These are phyloP conservation scores for Saccharomyces hybrid DNA, from an alignment of 1,139 yeast species.

Conservation along the genomic window DNA sequence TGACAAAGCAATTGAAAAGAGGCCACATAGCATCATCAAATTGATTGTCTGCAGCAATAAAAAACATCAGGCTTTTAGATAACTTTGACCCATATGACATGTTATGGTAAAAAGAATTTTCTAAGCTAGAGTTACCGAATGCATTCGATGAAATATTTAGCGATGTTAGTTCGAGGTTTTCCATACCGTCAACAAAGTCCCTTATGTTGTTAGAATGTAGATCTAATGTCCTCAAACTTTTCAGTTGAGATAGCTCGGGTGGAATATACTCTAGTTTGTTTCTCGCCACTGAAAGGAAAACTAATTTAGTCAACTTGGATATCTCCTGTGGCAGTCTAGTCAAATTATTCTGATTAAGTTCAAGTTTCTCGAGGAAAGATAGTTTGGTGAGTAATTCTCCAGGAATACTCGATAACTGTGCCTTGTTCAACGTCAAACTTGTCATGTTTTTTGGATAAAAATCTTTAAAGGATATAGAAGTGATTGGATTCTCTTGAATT, in stretches of 20 bases:
- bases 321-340: slow-evolving; percentile 69
- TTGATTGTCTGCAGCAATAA: slow-evolving; percentile 77
- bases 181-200: slow-evolving; percentile 57
- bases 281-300: slow-evolving; percentile 60
- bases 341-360: slow-evolving; percentile 76
- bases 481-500: slow-evolving; percentile 72
- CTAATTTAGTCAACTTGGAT: slow-evolving; percentile 49
- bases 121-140: slow-evolving; percentile 36
- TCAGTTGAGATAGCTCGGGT: slow-evolving; percentile 51
- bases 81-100: slow-evolving; percentile 33
- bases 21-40: slow-evolving; percentile 73
- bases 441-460: slow-evolving; percentile 54
- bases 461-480: slow-evolving; percentile 59
- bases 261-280: slow-evolving; percentile 79
- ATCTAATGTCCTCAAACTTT: slow-evolving; percentile 62
- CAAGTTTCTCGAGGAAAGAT: slow-evolving; percentile 63
- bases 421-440: slow-evolving; percentile 69
- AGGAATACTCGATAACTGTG: slow-evolving; percentile 71
- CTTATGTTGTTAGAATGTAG: slow-evolving; percentile 82
- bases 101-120: slow-evolving; percentile 22
- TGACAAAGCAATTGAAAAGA: slow-evolving; percentile 50
- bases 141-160: slow-evolving; percentile 79
- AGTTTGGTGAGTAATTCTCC: slow-evolving; percentile 54
- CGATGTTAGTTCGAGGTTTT: slow-evolving; percentile 52
- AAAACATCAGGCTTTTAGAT: slow-evolving; percentile 46